Evolutionary conservation across 768 basidiomycete genomes (phyloP).

Genomic region (Rhizopogon vinicolor): DNA sequence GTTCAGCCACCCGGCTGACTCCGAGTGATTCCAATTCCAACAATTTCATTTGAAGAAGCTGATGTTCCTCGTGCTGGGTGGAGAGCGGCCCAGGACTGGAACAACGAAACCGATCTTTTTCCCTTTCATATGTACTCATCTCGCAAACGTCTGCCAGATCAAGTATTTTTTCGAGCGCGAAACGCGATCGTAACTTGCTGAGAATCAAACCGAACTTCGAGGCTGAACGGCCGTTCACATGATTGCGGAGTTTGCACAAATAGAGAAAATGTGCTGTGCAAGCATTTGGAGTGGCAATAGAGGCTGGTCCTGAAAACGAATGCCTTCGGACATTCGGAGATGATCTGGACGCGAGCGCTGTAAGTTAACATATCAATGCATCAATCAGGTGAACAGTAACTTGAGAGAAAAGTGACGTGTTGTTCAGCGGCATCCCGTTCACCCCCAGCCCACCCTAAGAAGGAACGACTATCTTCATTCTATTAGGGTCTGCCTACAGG

Average conservation of each 20-base stretch:
- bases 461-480: background rate
- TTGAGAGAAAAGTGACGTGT: background rate
- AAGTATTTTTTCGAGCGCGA: background rate
- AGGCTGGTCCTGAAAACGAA: too few species aligned
- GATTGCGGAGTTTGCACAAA: conserved; percentile 21
- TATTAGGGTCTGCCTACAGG: too few species aligned
- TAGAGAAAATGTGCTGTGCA: conserved; percentile 9
- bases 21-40: too few species aligned
- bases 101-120: conserved; percentile 2
- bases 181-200: conserved; percentile 3
- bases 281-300: too few species aligned
- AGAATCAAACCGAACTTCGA: conserved; percentile 8
- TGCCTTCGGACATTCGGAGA: background rate
- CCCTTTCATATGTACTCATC: conserved; percentile 16
- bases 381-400: background rate
- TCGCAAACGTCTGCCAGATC: conserved; percentile 19
- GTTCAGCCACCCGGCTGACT: too few species aligned
- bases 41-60: background rate
- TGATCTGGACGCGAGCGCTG: too few species aligned
- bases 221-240: conserved; percentile 17
- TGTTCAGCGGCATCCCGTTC: background rate
- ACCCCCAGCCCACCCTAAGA: background rate
- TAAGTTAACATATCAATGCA: background rate
- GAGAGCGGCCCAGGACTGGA: background rate
- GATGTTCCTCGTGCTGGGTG: background rate